Evolutionary conservation across 2,329 filamentous ascomycete species (phyloP), one percentile per base, ranked within the genome.

Genomic region (Tolypocladium capitatum): DNA sequence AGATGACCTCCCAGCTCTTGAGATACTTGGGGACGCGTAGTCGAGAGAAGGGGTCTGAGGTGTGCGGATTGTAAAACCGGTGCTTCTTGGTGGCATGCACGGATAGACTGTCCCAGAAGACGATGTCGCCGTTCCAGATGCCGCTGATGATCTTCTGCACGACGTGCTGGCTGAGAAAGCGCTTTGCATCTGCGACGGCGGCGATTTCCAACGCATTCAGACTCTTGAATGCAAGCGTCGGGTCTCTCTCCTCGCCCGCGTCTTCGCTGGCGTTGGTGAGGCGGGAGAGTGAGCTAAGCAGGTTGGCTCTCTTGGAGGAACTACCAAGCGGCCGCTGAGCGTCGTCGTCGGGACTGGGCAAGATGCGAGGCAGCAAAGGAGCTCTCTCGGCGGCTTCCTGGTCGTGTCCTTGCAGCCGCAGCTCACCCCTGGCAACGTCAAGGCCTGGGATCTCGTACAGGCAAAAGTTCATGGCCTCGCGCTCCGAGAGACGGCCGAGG

Each of bases 191-290:
- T 13, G 83, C 83, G 20, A 94, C 80, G 42, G 84, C 82, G 27
- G 87, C 88, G 57, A 94, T 90, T 61, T 94, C 88, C 16, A 97
- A 73, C 2, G 87, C 88, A 61, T 92, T 95, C 43, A 95, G 72
- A 18, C 83, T 81, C 33, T 81, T 80, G 61, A 94, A 94, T 1
- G 81, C 77, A 0, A 78, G 75, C 0, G 83, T 84, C 28, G 84
- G 79, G 45, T 85, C 78, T 8, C 77, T 72, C 4, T 76, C 71
- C 4, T 71, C 69, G 1, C 63, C 59, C 6, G 61, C 52, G 20
- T 67, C 64, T 43, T 68, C 67, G 24, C 56, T 55, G 18, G 60
- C 61, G 41, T 62, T 60, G 27, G 74, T 78, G 46, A 82, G 67
- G 33, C 71, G 70, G 2, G 76, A 76, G 36, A 81, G 68, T 16